phyloP scores from a whole-genome alignment of 1,139 yeast genomes.

The Meyerozyma guilliermondii region DNA sequence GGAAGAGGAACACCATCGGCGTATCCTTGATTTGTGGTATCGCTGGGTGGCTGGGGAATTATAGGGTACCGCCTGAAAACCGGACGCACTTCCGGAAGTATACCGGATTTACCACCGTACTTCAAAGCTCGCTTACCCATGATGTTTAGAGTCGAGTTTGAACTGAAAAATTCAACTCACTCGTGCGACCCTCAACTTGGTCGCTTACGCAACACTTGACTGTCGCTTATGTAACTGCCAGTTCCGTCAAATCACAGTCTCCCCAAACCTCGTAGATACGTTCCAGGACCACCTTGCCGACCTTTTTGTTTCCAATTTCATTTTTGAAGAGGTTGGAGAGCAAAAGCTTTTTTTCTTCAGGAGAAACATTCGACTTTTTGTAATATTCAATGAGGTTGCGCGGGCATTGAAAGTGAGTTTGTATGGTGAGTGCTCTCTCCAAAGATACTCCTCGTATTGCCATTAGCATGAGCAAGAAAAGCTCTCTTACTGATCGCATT shows the following conservation, averaged over 20 bases:
- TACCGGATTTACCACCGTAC: slow-evolving; percentile 72
- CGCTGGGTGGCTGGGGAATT: slow-evolving; percentile 42
- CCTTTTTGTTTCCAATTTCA: slow-evolving; percentile 57
- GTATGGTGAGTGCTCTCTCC: slow-evolving; percentile 80
- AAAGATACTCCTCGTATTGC: slow-evolving; percentile 74
- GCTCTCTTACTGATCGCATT: slow-evolving; percentile 67
- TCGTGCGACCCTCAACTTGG: neutral
- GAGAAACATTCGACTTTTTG: neutral
- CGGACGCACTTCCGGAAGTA: slow-evolving; percentile 72
- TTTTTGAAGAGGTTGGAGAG: slow-evolving; percentile 41
- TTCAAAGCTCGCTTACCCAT: slow-evolving; percentile 52
- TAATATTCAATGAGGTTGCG: slow-evolving; percentile 37
- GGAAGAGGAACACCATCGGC: slow-evolving; percentile 77
- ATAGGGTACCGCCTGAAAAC: slow-evolving; percentile 59
- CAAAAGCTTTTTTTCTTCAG: slow-evolving; percentile 34
- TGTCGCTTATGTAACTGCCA: neutral
- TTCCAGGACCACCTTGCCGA: slow-evolving; percentile 56
- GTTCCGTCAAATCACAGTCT: neutral
- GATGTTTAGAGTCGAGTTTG: slow-evolving; percentile 1
- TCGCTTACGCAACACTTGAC: neutral
- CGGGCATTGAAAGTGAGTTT: slow-evolving; percentile 63
- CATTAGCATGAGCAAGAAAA: slow-evolving; percentile 74
- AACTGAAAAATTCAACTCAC: slow-evolving; percentile 1
- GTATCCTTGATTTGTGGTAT: slow-evolving; percentile 57
- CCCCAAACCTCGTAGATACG: slow-evolving; percentile 65